Percentiles rank a stretch among this genome's conserved stretches.
These are phyloP conservation scores for Populus deltoides DNA, from an alignment of 345 rosid species.

Conservation along the genomic window DNA sequence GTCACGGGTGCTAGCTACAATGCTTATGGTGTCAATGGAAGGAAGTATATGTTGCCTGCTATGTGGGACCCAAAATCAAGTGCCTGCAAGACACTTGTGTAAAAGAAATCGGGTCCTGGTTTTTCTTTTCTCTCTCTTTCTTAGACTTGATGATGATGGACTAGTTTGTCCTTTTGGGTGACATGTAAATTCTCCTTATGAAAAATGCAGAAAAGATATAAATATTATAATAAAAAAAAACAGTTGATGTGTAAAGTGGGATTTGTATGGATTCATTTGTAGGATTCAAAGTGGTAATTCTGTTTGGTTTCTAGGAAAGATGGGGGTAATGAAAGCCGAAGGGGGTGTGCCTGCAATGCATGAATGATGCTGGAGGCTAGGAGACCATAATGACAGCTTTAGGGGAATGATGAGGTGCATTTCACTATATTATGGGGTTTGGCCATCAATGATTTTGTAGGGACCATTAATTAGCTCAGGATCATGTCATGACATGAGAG, in stretches of 20 bases:
- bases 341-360: background rate
- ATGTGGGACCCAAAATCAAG: slow-evolving; percentile 84
- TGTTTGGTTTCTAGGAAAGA: background rate
- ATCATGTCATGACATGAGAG: no score
- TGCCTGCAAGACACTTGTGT: slow-evolving; percentile 36
- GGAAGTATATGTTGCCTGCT: slow-evolving; percentile 81
- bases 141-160: slow-evolving; percentile 20
- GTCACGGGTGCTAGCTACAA: slow-evolving; percentile 75
- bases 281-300: background rate
- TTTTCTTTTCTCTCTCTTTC: background rate
- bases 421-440: background rate
- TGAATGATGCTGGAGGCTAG: background rate
- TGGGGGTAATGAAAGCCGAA: background rate
- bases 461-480: background rate
- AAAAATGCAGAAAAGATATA: background rate
- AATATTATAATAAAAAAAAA: background rate
- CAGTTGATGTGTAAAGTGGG: background rate
- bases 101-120: no score
- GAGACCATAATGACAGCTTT: background rate
- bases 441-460: background rate
- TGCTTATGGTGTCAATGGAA: slow-evolving; percentile 56
- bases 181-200: background rate
- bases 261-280: background rate
- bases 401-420: background rate
- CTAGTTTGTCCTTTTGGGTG: slow-evolving; percentile 3